Evolutionary conservation across 2,329 filamentous ascomycete species (phyloP), one percentile per base, ranked within the genome.

Genomic region (Aspergillus oerlinghausenensis): DNA sequence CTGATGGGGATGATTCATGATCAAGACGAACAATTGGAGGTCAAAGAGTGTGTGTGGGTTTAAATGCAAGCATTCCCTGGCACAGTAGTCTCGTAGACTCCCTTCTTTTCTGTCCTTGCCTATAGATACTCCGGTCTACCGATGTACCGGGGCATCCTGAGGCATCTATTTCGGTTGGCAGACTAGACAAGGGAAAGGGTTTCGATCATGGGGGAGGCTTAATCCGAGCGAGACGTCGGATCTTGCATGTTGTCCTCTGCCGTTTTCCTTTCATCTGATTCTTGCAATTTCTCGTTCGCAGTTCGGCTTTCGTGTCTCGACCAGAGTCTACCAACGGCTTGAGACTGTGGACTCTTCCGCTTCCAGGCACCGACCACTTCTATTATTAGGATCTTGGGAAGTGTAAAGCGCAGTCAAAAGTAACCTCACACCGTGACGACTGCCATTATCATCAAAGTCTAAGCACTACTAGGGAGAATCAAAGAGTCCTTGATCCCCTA

Each of bases 341-440:
- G 43, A 47, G 43, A 47, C 19, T 26, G 35, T 26, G 38, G 49
- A 21, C 49, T 48, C 14, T 42, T 32, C 55, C 28, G 55, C 55
- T 54, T 28, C 55, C 55, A 57, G 55, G 47, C 26, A 23, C 11
- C 19, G 28, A 21, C 42, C 47, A 47, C 43, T 52, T 43, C 55
- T 57, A 57, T 55, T 57, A 49, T 55, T 57, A 57, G 55, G 21
- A 25, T 40, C 40, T 32, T 49, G 51, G 54, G 51, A 51, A 51
- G 35, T 49, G 53, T 35, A 23, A 35, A 7, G 14, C 14, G 14
- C 14, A 38, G 32, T 38, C 32, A 38, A 38, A 32, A 17, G 32
- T 38, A n/a, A 38, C 32, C 32, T 38, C 14, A 38, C 14, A 38
- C 14, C 14, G 32, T 38, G 14, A 35, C 32, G 32, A 8, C 32